A percentile compares a stretch with the other conserved stretches of the same genome.
phyloP scores from a whole-genome alignment of 257 asterid species.

The Nicotiana tomentosiformis region DNA sequence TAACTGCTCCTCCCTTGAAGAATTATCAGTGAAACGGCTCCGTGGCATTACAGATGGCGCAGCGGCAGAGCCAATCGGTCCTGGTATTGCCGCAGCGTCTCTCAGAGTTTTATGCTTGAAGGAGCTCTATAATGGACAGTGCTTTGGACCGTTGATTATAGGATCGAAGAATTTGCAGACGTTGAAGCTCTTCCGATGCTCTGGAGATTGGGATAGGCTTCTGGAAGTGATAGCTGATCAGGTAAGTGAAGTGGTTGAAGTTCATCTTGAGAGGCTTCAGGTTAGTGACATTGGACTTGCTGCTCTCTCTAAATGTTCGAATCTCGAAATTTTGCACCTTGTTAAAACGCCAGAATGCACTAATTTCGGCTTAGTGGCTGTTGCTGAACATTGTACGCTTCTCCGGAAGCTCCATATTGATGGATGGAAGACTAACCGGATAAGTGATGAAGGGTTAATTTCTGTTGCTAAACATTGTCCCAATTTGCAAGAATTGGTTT shows the following conservation, averaged over 20 bases:
- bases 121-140: conserved; percentile 75
- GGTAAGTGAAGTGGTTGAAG: conserved; percentile 43
- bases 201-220: conserved; percentile 86
- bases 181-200: conserved; percentile 71
- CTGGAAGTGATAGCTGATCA: conserved; percentile 45
- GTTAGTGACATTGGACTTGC: conserved; percentile 61
- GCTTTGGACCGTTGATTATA: conserved; percentile 64
- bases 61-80: conserved; percentile 43
- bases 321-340: conserved; percentile 69
- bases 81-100: conserved; percentile 51
- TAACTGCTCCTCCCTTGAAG: conserved; percentile 56
- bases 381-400: conserved; percentile 65
- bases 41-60: conserved; percentile 62
- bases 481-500: conserved; percentile 70
- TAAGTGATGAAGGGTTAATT: conserved; percentile 69
- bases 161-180: conserved; percentile 59
- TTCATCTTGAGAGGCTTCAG: conserved; percentile 78
- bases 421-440: conserved; percentile 86
- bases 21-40: conserved; percentile 66
- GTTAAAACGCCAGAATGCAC: conserved; percentile 86
- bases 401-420: conserved; percentile 73
- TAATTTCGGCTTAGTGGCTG: conserved; percentile 46
- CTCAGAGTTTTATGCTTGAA: conserved; percentile 57
- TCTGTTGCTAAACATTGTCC: conserved; percentile 66
- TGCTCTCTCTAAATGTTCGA: conserved; percentile 46